phyloP scores from a whole-genome alignment of 2,329 filamentous ascomycete species.

The Trichoderma cornu-damae region DNA sequence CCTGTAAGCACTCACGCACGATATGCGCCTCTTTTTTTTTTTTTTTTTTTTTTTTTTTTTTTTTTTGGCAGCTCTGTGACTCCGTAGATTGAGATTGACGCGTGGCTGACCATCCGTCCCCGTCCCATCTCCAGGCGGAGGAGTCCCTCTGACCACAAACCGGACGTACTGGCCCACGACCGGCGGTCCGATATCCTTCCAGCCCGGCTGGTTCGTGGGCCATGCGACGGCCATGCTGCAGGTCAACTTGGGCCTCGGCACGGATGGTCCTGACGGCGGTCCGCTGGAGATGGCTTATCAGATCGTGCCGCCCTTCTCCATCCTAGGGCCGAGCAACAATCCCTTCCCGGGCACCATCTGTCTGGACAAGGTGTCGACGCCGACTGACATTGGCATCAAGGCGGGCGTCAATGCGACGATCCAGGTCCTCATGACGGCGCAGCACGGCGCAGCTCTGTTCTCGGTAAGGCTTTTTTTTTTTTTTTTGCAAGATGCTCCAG shows the following conservation, averaged over 20 bases:
- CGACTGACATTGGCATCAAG: slow-evolving; percentile 63
- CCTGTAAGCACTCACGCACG: slow-evolving; percentile 65
- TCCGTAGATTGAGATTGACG: no score
- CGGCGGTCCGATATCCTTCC: slow-evolving; percentile 79
- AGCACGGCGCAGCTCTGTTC: slow-evolving; percentile 78
- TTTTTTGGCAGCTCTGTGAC: no score
- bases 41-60: no score
- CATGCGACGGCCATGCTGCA: slow-evolving; percentile 79
- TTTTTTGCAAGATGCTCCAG: not conserved
- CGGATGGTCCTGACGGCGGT: slow-evolving; percentile 54
- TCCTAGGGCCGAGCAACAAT: slow-evolving; percentile 73
- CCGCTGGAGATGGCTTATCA: slow-evolving; percentile 81
- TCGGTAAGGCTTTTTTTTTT: slow-evolving; percentile 62
- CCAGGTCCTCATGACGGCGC: slow-evolving; percentile 75
- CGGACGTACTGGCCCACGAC: slow-evolving; percentile 85
- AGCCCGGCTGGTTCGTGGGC: slow-evolving; percentile 94
- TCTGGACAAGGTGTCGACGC: slow-evolving; percentile 80
- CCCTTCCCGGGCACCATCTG: slow-evolving; percentile 85
- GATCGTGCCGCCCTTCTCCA: slow-evolving; percentile 76
- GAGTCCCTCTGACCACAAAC: slow-evolving; percentile 70
- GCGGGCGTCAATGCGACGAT: slow-evolving; percentile 85
- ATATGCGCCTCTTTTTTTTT: slow-evolving; percentile 23
- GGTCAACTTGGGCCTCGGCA: slow-evolving; percentile 85
- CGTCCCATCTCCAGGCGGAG: slow-evolving; percentile 61
- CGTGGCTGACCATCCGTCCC: not conserved